Percentiles rank a stretch among this genome's conserved stretches.
Evolutionary conservation across 495 filamentous ascomycete genomes (phyloP).

Genomic region (Talaromyces proteolyticus): DNA sequence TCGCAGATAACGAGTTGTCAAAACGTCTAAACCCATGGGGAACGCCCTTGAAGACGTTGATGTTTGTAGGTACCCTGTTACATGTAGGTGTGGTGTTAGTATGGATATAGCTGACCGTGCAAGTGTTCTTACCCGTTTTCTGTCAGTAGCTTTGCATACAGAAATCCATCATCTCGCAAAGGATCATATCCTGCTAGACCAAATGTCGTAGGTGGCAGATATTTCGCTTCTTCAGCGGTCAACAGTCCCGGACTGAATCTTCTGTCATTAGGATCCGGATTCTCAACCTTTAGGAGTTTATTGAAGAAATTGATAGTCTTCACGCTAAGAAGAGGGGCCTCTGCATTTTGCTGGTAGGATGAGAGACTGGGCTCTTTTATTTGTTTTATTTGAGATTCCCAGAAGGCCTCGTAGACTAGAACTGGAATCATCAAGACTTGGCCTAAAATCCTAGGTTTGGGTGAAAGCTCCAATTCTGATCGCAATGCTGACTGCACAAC

Average conservation of each 20-base stretch:
- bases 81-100: too few relatives aligned
- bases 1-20: constrained; percentile 24
- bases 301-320: constrained; percentile 25
- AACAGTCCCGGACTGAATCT: constrained; percentile 35
- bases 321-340: constrained; percentile 32
- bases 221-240: constrained; percentile 28
- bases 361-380: constrained; percentile 24
- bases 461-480: constrained; percentile 14
- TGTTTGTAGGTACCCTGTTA: constrained; percentile 32
- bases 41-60: constrained; percentile 36
- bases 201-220: constrained; percentile 37
- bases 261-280: constrained; percentile 16
- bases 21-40: constrained; percentile 41
- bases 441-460: constrained; percentile 25
- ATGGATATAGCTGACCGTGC: too few relatives aligned
- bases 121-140: constrained; percentile 45
- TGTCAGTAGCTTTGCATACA: constrained; percentile 35
- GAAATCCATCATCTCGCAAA: constrained; percentile 39
- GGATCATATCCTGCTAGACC: constrained; percentile 41
- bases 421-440: constrained; percentile 40
- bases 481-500: constrained; percentile 25
- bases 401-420: constrained; percentile 23
- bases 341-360: constrained; percentile 30
- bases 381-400: constrained; percentile 24
- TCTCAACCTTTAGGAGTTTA: constrained; percentile 18